phyloP scores from a whole-genome alignment of 2,329 filamentous ascomycete species.

The Aspergillus sp. region DNA sequence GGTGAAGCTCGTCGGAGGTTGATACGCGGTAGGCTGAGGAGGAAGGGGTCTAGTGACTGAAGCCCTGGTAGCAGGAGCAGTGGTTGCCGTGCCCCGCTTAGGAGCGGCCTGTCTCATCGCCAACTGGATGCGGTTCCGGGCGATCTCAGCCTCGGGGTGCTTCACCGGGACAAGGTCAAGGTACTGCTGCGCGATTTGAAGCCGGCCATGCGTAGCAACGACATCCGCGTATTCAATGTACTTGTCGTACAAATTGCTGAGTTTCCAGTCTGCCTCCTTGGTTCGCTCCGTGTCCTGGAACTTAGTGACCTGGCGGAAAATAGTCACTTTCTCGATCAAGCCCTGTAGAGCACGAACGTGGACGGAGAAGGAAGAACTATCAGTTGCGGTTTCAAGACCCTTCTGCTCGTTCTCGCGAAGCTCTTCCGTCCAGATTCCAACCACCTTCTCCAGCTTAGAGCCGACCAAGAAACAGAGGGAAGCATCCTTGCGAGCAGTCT shows the following conservation, averaged over 20 bases:
- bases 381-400: constrained; percentile 60
- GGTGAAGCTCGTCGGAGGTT: constrained; percentile 28
- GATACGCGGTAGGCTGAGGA: constrained; percentile 31
- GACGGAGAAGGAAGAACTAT: constrained; percentile 81
- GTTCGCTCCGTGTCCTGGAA: constrained; percentile 73
- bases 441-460: constrained; percentile 95
- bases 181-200: constrained; percentile 83
- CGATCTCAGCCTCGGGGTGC: constrained; percentile 81
- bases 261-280: constrained; percentile 76
- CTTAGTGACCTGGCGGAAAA: constrained; percentile 90
- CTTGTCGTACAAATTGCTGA: constrained; percentile 81
- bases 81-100: constrained; percentile 37
- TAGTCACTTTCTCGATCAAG: constrained; percentile 96
- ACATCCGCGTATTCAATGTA: constrained; percentile 97
- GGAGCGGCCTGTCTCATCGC: constrained; percentile 62
- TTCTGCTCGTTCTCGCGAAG: constrained; percentile 76
- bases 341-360: constrained; percentile 82
- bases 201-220: constrained; percentile 78
- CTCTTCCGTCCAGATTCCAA: constrained; percentile 87
- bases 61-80: constrained; percentile 32
- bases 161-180: constrained; percentile 75
- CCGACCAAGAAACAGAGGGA: constrained; percentile 95
- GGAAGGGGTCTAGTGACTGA: constrained; percentile 40
- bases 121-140: constrained; percentile 74
- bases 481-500: constrained; percentile 67